These are phyloP conservation scores for Pseudopediastrum boryanum DNA, from an alignment of 139 green algal species.

Conservation along the genomic window DNA sequence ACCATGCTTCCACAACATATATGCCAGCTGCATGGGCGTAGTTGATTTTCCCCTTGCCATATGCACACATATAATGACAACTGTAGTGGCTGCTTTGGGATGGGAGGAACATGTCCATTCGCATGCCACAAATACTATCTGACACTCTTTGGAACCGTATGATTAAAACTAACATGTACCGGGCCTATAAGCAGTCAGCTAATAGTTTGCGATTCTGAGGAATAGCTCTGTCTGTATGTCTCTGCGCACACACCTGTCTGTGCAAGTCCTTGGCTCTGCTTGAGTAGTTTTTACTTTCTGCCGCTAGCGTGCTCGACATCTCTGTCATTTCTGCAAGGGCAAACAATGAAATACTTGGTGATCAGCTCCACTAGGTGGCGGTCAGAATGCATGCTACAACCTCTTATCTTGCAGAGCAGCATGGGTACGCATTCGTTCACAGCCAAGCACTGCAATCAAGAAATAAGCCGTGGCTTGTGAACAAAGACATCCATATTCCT, in stretches of 20 bases:
- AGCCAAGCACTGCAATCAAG: not conserved
- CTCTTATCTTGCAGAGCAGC: not conserved
- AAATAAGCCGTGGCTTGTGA: not conserved
- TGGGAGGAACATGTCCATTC: not conserved
- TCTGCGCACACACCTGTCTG: conserved; percentile 44
- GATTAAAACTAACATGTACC: not conserved
- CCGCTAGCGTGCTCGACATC: conserved; percentile 79
- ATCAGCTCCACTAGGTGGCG: not conserved
- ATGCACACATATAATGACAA: not conserved
- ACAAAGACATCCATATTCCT: not conserved
- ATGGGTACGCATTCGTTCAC: not conserved
- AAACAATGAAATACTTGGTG: not conserved
- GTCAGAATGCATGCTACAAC: not conserved
- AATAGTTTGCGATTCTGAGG: not conserved
- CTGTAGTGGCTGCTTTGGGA: not conserved
- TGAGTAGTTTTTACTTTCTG: conserved; percentile 88
- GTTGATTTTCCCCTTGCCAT: too few relatives aligned
- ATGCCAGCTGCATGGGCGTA: too few relatives aligned
- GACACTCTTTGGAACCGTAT: not conserved
- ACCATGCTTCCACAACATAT: too few relatives aligned
- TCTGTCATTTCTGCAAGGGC: conserved; percentile 78
- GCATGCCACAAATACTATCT: not conserved
- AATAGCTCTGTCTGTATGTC: not conserved
- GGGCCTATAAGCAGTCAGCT: not conserved
- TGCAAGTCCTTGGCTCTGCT: conserved; percentile 88